phyloP scores from a whole-genome alignment of 208 protist genomes.

The Trichomonas vaginalis region DNA sequence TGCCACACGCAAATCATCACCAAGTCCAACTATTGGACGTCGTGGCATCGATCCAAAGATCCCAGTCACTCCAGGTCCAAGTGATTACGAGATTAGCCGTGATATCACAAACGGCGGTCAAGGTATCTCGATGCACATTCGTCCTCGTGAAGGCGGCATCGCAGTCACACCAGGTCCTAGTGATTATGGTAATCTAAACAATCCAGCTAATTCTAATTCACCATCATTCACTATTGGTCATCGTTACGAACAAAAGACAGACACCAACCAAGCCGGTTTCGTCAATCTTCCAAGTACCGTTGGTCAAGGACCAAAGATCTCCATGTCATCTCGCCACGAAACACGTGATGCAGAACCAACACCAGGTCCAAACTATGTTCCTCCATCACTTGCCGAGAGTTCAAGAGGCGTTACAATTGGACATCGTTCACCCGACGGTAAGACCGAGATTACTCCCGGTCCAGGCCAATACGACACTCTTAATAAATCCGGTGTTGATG shows the following conservation, averaged over 20 bases:
- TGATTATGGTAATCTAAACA: neutral
- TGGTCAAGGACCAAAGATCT: neutral
- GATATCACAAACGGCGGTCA: neutral
- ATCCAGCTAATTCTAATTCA: neutral
- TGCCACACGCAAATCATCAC: neutral
- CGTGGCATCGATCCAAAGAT: neutral
- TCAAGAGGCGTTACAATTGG: neutral
- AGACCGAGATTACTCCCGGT: neutral
- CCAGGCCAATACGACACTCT: neutral
- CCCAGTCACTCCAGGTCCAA: neutral
- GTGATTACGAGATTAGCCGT: neutral
- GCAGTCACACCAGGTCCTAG: neutral
- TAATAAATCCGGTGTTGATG: neutral
- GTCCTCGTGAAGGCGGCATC: neutral
- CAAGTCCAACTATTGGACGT: neutral
- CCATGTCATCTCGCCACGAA: neutral
- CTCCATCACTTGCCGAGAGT: neutral
- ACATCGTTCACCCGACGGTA: neutral
- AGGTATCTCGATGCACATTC: neutral
- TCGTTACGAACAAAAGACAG: neutral
- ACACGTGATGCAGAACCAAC: neutral
- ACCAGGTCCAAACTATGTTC: neutral
- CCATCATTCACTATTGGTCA: neutral
- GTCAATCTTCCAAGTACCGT: neutral
- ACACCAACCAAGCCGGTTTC: neutral